Conservation (phyloP, 1,284 basidiomycete species). For the Porodaedalea pini region DNA sequence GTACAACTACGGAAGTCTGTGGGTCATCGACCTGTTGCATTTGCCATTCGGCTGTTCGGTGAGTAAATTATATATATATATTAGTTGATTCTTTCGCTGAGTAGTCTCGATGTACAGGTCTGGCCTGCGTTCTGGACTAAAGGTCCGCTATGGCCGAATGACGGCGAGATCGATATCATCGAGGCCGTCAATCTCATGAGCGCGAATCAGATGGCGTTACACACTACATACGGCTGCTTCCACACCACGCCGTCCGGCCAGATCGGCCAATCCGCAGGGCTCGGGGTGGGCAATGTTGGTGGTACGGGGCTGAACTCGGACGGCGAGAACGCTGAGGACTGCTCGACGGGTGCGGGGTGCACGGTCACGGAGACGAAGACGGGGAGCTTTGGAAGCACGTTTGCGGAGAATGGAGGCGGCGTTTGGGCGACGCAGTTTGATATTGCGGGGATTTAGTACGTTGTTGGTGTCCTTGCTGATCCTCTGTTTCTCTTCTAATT, state of each 20-base stretch:
- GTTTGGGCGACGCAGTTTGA: conserved; percentile 73
- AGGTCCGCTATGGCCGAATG: conserved; percentile 50
- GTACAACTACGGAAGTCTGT: conserved; percentile 54
- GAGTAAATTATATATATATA: conserved; percentile 21
- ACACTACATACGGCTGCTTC: conserved; percentile 41
- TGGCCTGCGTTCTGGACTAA: conserved; percentile 59
- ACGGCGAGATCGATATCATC: conserved; percentile 56
- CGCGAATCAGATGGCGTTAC: conserved; percentile 61
- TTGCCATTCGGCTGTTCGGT: conserved; percentile 68
- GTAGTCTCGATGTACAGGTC: conserved; percentile 31
- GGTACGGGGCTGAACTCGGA: conserved; percentile 13
- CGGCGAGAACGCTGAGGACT: conserved; percentile 36
- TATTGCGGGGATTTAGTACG: conserved; percentile 53
- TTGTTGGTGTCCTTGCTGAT: conserved; percentile 30
- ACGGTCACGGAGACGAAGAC: conserved; percentile 53
- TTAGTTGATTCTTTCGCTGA: not conserved
- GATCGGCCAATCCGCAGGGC: conserved; percentile 34
- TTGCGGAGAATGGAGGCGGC: conserved; percentile 65
- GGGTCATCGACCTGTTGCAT: conserved; percentile 59
- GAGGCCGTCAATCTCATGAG: conserved; percentile 51
- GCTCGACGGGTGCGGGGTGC: conserved; percentile 56
- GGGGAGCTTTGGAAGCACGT: conserved; percentile 57
- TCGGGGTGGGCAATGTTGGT: conserved; percentile 26
- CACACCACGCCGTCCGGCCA: conserved; percentile 34
- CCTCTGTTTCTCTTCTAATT: conserved; percentile 6